Conservation (phyloP, 352 stramenopile species). For the Pythium vanterpoolii region DNA sequence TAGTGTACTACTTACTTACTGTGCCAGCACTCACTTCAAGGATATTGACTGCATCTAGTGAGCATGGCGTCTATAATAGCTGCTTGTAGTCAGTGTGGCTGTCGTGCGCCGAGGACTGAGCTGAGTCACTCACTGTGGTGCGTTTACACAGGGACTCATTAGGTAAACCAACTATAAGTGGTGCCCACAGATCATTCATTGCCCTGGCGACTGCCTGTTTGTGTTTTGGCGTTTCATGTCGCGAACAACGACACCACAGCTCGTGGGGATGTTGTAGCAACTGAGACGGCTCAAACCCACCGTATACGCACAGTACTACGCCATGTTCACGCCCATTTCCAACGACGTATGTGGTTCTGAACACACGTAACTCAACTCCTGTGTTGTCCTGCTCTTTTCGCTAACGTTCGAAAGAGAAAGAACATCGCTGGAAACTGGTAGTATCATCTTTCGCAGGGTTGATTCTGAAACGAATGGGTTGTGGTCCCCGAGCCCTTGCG, state of each 20-base stretch:
- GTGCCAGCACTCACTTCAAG: neutral
- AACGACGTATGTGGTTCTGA: too few relatives aligned
- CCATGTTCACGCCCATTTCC: too few relatives aligned
- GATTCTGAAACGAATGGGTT: neutral
- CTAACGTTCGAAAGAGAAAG: neutral
- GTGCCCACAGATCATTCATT: too few relatives aligned
- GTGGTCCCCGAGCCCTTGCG: conserved; percentile 16
- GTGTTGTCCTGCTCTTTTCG: neutral
- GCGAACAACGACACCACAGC: neutral
- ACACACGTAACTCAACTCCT: neutral
- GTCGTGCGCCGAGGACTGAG: neutral
- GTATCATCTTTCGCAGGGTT: conserved; percentile 6
- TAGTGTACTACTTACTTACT: too few relatives aligned
- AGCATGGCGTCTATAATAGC: neutral
- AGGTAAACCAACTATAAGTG: too few relatives aligned
- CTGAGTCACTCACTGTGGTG: too few relatives aligned
- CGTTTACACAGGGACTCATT: too few relatives aligned
- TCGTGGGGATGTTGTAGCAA: neutral
- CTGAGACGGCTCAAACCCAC: too few relatives aligned
- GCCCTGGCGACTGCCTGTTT: neutral
- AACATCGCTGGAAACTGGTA: neutral
- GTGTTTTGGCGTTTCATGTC: neutral
- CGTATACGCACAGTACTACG: too few relatives aligned
- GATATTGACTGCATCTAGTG: neutral
- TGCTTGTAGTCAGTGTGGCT: neutral